Base-by-base conservation (phyloP, 768 basidiomycete genomes). In the Boletus reticuloceps region DNA sequence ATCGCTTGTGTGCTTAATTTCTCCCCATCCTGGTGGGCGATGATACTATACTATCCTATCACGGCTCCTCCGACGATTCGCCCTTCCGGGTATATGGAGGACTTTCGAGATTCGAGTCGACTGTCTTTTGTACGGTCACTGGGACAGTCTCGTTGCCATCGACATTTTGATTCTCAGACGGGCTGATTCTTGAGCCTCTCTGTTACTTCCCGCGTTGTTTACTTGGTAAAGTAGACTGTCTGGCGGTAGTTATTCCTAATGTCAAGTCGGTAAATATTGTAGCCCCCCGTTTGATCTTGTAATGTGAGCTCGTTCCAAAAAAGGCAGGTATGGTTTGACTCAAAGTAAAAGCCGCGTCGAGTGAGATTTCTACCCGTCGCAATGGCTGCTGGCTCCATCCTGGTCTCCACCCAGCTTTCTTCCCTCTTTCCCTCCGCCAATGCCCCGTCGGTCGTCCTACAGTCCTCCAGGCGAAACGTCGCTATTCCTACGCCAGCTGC, bases 321-420 rank as follows among this genome's bases (percentile, higher is more conserved):
- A 66, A 64, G 67, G 66, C 53, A 67, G 54, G 53, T 50, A 19
- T n/a, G 39, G 54, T 63, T 60, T 11, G 13, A 37, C 12, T 46
- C 40, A 17, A 47, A 40, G 19, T 34, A 14, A 41, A 1, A 12
- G 14, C 12, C 1, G n/a, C 17, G 14, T 22, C n/a, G 19, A 47
- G 37, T 11, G 17, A 46, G 47, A 37, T 41, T 57, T 19, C 37
- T 52, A 39, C 51, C 39, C 19, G 44, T 50, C 36, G 49, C 47
- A 36, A 76, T 74, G 74, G 53, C 60, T 11, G 39, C 62, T 14
- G 50, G 55, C 11, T 52, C 56, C 47, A 57, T 83, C 57, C 66
- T 88, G 32, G 74, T 86, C 51, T 74, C 85, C 5, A 75, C 83
- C 6, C 85, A 86, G 52, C 72, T 90, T 40, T 89, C 88, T 1